Evolutionary conservation across 139 green algal genomes (phyloP).

Genomic region (Closterium sp.): DNA sequence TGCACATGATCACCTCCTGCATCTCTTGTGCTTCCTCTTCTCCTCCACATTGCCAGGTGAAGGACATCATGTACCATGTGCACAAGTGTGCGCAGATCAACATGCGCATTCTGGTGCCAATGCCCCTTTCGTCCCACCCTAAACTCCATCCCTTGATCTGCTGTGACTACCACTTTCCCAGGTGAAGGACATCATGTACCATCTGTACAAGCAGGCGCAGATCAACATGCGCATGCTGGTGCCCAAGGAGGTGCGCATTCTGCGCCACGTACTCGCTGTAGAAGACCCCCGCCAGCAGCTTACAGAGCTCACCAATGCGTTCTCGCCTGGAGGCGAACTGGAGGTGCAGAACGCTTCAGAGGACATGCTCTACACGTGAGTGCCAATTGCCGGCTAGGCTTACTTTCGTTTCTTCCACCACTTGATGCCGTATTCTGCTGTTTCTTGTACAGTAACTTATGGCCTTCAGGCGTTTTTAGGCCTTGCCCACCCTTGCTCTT

Average conservation of each 20-base stretch:
- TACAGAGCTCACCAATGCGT: conserved; percentile 65
- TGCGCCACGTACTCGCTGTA: conserved; percentile 72
- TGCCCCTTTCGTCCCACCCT: not conserved
- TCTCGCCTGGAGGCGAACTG: conserved; percentile 53
- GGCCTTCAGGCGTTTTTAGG: not conserved
- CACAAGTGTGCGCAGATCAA: conserved; percentile 30
- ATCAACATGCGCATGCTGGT: conserved; percentile 55
- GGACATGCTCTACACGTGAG: conserved; percentile 47
- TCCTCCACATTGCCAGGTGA: conserved; percentile 27
- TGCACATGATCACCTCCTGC: too few relatives aligned
- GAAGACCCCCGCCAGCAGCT: conserved; percentile 56
- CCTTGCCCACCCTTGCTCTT: not conserved
- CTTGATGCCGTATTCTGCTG: not conserved
- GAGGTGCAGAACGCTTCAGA: conserved; percentile 18
- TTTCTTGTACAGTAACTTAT: not conserved
- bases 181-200: conserved; percentile 63
- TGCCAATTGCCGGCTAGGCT: not conserved
- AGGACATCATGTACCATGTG: conserved; percentile 61
- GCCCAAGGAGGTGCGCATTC: conserved; percentile 80
- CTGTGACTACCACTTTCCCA: not conserved
- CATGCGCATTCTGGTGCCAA: conserved; percentile 57
- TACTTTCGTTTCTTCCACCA: not conserved
- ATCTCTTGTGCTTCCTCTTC: not conserved
- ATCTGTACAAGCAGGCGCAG: conserved; percentile 42
- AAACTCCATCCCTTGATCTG: not conserved